A percentile compares a stretch with the other conserved stretches of the same genome.
phyloP scores from a whole-genome alignment of 2,329 filamentous ascomycete species.

The Acarospora socialis region DNA sequence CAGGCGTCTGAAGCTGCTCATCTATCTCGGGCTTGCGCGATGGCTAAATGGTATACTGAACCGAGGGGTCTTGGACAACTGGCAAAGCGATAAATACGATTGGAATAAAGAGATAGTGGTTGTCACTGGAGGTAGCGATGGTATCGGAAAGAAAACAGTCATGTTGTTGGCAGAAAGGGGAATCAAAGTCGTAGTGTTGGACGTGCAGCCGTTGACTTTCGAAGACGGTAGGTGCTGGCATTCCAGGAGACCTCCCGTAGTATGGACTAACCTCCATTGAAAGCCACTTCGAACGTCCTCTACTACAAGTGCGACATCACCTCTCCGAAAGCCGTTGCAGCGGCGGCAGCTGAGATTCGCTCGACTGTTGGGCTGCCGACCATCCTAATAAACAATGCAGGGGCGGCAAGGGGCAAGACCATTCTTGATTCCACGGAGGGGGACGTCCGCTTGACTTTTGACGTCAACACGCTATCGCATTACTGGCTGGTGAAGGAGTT shows the following conservation, averaged over 20 bases:
- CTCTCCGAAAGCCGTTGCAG: conserved; percentile 38
- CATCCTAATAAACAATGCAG: conserved; percentile 59
- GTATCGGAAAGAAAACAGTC: conserved; percentile 56
- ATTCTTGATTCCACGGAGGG: conserved; percentile 44
- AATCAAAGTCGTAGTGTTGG: conserved; percentile 56
- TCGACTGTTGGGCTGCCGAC: conserved; percentile 48
- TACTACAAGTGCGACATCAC: conserved; percentile 60
- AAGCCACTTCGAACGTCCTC: conserved; percentile 40
- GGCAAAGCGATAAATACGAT: conserved; percentile 21
- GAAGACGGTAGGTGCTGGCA: conserved; percentile 1
- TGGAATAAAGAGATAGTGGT: conserved; percentile 58
- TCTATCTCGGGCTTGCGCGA: conserved; percentile 38
- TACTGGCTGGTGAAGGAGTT: conserved; percentile 55
- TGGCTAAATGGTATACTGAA: conserved; percentile 39
- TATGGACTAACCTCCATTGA: conserved; percentile 13
- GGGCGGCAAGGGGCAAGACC: conserved; percentile 45
- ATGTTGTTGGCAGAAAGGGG: conserved; percentile 48
- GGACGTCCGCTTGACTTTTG: conserved; percentile 53
- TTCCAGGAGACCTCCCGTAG: conserved; percentile 1
- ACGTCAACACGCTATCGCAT: conserved; percentile 55
- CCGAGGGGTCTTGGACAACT: conserved; percentile 34
- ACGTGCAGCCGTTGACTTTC: conserved; percentile 44
- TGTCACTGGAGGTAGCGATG: conserved; percentile 59
- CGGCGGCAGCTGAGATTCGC: conserved; percentile 40
- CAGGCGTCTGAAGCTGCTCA: conserved; percentile 38